Conservation (phyloP, 768 basidiomycete species). For the Chalciporus sphaerocephalus region DNA sequence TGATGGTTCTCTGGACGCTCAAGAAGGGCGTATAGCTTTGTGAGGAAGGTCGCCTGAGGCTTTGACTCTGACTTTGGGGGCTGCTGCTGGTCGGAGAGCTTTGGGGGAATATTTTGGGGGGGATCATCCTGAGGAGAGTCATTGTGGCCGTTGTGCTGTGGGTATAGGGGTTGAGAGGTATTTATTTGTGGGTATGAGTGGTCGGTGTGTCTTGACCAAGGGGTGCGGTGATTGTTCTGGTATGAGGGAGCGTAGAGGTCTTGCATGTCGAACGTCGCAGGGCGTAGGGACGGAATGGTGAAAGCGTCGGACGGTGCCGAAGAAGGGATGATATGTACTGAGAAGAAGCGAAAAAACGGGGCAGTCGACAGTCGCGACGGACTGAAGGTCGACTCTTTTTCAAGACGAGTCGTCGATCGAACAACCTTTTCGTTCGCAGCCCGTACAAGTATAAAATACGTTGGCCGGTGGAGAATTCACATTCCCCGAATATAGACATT, state of each 20-base stretch:
- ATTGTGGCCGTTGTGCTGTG: slow-evolving; percentile 33
- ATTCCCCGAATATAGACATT: slow-evolving; percentile 34
- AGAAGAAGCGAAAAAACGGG: slow-evolving; percentile 27
- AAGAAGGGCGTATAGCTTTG: slow-evolving; percentile 90
- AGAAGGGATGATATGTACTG: slow-evolving; percentile 27
- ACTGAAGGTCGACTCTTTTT: slow-evolving; percentile 7
- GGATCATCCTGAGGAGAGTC: slow-evolving; percentile 47
- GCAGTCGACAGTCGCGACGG: slow-evolving; percentile 17
- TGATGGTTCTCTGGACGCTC: slow-evolving; percentile 91
- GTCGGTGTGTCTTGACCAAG: slow-evolving; percentile 32
- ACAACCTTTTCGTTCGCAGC: slow-evolving; percentile 7
- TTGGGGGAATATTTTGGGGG: slow-evolving; percentile 33
- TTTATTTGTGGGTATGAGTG: slow-evolving; percentile 34
- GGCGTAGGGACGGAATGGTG: slow-evolving; percentile 39
- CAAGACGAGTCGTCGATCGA: slow-evolving; percentile 31
- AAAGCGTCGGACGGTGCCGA: slow-evolving; percentile 27
- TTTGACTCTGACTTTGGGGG: slow-evolving; percentile 69
- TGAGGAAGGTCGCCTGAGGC: slow-evolving; percentile 92
- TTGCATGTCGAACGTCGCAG: slow-evolving; percentile 42
- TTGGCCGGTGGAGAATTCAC: slow-evolving; percentile 38
- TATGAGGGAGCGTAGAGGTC: slow-evolving; percentile 46
- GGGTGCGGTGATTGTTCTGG: slow-evolving; percentile 40
- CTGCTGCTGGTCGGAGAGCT: slow-evolving; percentile 38
- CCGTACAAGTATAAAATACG: slow-evolving; percentile 36
- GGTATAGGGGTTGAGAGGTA: slow-evolving; percentile 33